A percentile compares a stretch with the other conserved stretches of the same genome.
Evolutionary conservation across 1,139 yeast genomes (phyloP).

Genomic region (Debaryomyces sp.): DNA sequence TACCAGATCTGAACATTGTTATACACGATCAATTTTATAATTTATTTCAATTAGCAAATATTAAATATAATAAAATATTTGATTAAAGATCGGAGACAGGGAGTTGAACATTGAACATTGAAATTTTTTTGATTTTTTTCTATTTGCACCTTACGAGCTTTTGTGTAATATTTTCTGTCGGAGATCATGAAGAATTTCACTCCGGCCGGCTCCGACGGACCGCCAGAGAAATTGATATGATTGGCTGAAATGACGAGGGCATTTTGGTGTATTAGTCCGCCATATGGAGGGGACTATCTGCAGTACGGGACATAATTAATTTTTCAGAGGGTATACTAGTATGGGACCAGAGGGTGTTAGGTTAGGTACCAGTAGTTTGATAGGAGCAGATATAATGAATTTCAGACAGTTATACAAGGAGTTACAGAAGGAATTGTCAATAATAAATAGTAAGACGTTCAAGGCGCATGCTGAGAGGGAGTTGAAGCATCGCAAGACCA

Average conservation of each 20-base stretch:
- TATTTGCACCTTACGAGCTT: neutral
- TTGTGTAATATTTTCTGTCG: constrained; percentile 6
- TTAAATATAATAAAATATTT: constrained; percentile 2
- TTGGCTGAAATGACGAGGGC: constrained; percentile 2
- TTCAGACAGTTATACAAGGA: constrained; percentile 17
- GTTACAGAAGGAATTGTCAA: constrained; percentile 47
- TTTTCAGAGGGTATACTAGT: neutral
- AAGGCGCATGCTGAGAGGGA: constrained; percentile 48
- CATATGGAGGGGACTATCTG: neutral
- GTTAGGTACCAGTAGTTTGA: neutral
- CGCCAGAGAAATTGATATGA: neutral
- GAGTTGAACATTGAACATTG: constrained; percentile 2
- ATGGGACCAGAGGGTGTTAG: neutral
- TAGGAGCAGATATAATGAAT: constrained; percentile 1
- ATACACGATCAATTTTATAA: neutral
- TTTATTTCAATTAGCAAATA: constrained; percentile 1
- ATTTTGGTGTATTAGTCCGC: neutral
- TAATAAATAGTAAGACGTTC: constrained; percentile 45
- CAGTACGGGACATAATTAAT: constrained; percentile 2
- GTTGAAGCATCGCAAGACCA: constrained; percentile 51
- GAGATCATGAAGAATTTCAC: constrained; percentile 1
- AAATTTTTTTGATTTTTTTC: constrained; percentile 7
- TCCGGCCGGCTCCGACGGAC: constrained; percentile 9
- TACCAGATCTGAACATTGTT: constrained; percentile 8
- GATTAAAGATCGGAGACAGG: constrained; percentile 1